These are phyloP conservation scores for Phytophthora meadii DNA, from an alignment of 352 stramenopile species.

Conservation along the genomic window DNA sequence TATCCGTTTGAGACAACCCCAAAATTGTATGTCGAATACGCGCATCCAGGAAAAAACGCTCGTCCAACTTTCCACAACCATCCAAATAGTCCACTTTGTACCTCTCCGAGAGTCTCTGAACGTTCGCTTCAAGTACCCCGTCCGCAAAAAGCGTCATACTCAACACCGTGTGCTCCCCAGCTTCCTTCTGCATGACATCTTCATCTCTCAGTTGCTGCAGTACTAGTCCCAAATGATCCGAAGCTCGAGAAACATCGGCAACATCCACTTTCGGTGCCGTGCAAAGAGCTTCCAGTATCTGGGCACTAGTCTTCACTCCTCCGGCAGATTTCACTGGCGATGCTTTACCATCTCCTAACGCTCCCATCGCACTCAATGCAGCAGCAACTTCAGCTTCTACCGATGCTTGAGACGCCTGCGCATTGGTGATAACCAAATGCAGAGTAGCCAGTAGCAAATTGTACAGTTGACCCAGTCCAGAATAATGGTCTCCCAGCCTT, in stretches of 20 bases:
- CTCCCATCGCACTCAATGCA: conserved; percentile 75
- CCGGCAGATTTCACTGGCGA: conserved; percentile 18
- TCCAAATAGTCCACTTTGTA: conserved; percentile 60
- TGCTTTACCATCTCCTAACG: conserved; percentile 26
- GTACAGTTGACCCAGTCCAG: conserved; percentile 77
- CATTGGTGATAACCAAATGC: conserved; percentile 62
- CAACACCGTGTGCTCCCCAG: conserved; percentile 7
- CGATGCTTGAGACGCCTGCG: conserved; percentile 41
- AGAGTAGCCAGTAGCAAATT: conserved; percentile 79
- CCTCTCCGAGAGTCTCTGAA: conserved; percentile 37
- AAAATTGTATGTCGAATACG: conserved; percentile 43
- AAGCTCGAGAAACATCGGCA: conserved; percentile 50
- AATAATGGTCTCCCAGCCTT: conserved; percentile 49
- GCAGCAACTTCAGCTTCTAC: conserved; percentile 84
- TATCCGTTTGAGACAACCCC: conserved; percentile 26
- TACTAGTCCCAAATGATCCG: conserved; percentile 47
- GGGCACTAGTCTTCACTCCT: conserved; percentile 21
- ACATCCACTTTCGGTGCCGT: conserved; percentile 55
- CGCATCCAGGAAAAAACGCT: conserved; percentile 60
- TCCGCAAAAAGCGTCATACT: conserved; percentile 45
- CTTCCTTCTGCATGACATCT: conserved; percentile 23
- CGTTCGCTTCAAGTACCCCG: conserved; percentile 51
- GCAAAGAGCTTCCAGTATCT: conserved; percentile 60
- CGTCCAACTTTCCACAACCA: conserved; percentile 62
- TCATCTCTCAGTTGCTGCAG: conserved; percentile 47